Evolutionary conservation across 306 rosid genomes (phyloP), one percentile per base, ranked within the genome.

Genomic region (Prunus campanulata): DNA sequence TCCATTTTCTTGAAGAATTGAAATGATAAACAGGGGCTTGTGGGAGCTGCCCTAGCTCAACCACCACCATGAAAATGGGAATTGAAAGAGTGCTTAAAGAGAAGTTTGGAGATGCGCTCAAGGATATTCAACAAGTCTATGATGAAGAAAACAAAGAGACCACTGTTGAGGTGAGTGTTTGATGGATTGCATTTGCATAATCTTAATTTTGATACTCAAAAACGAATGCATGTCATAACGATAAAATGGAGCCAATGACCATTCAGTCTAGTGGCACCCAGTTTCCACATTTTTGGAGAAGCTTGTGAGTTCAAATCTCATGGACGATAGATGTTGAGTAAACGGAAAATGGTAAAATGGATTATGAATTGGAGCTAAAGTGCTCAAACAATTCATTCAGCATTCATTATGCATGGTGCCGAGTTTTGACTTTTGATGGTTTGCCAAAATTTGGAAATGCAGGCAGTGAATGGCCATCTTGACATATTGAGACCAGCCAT

Each of bases 11-110:
- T 51, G 56, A 18, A 51, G 62, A 56, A 7, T 30, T 62, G 20
- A 62, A 66, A 67, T 35, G 27, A 68, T 22, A 12, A 29, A 74
- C 81, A 90, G 99, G 99, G 80, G 99, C 97, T 0, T 92, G 99
- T 67, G 96, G 87, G 60, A 90, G 96, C 82, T 96, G 98, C 79
- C 99, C 98, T 0, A 92, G 96, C 90, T 96, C 99, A 15, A 95
- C 97, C 9, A 95, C 97, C 14, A 95, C 99, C 3, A 91, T 96
- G 99, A 89, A 81, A 67, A 92, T 92, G 99, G 98, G 98, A 22
- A 95, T 91, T n/a, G 97, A 95, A 56, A 91, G 97, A 5, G 97
- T 91, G 46, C 88, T 92, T 0, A 95, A 92, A 83, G 99, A 96
- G 16, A 96, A 92, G 83, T 96, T 96, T 44, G 98, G 99, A 5